Evolutionary conservation across 306 rosid genomes (phyloP).

Genomic region (Ormosia semicastrata): DNA sequence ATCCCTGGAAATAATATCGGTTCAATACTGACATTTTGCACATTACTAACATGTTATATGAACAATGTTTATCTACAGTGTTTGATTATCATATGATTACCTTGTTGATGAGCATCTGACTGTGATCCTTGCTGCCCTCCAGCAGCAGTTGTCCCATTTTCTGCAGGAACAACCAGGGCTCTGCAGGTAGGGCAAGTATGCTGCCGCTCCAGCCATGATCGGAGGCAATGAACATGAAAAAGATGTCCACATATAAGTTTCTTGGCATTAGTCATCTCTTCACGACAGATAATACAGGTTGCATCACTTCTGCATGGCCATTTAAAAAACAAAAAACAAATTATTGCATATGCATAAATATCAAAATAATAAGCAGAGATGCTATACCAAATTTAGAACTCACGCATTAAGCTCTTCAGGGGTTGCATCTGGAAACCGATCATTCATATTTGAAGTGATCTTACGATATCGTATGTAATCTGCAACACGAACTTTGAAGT

Average conservation of each 20-base stretch:
- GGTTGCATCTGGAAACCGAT: slow-evolving; percentile 94
- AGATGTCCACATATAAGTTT: slow-evolving; percentile 95
- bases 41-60: background rate
- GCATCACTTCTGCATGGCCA: slow-evolving; percentile 83
- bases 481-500: slow-evolving; percentile 82
- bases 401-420: slow-evolving; percentile 93
- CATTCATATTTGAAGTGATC: slow-evolving; percentile 98
- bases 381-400: slow-evolving; percentile 39
- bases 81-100: slow-evolving; percentile 40
- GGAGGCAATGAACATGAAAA: slow-evolving; percentile 94
- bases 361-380: background rate
- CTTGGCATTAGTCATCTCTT: slow-evolving; percentile 98
- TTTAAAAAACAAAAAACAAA: background rate
- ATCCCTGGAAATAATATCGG: slow-evolving; percentile 7
- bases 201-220: slow-evolving; percentile 98
- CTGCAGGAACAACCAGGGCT: slow-evolving; percentile 94
- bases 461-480: slow-evolving; percentile 92
- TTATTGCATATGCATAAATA: slow-evolving; percentile 15
- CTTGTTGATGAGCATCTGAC: slow-evolving; percentile 63
- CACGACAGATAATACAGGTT: slow-evolving; percentile 98
- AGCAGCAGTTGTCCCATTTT: slow-evolving; percentile 59
- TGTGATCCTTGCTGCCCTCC: slow-evolving; percentile 69
- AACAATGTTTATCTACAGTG: background rate
- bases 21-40: slow-evolving; percentile 15
- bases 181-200: slow-evolving; percentile 99